Percentiles rank a stretch among this genome's conserved stretches.
Conservation (phyloP, 1,139 yeast species). For the Sugiyamaella xylanicola region DNA sequence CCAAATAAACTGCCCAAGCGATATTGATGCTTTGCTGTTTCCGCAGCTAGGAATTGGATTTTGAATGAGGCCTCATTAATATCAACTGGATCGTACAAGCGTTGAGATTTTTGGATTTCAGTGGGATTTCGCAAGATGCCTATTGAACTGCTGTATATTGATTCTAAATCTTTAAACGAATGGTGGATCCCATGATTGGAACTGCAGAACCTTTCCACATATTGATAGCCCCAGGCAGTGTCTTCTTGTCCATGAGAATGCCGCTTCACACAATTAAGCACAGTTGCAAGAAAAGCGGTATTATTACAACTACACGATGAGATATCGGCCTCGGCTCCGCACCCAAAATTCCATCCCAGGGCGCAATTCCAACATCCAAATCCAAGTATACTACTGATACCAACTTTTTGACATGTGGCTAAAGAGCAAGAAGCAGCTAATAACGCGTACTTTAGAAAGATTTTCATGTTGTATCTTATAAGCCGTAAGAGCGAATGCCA, state of each 20-base stretch:
- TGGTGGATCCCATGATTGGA: slow-evolving; percentile 25
- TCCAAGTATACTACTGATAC: slow-evolving; percentile 32
- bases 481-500: slow-evolving; percentile 1
- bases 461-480: neutral
- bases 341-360: slow-evolving; percentile 30
- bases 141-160: slow-evolving; percentile 22
- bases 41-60: slow-evolving; percentile 28
- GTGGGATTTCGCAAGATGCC: slow-evolving; percentile 22
- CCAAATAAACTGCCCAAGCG: slow-evolving; percentile 27
- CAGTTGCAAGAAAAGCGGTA: slow-evolving; percentile 31
- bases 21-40: slow-evolving; percentile 29
- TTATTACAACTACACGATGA: slow-evolving; percentile 30
- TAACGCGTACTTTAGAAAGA: too few species aligned
- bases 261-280: slow-evolving; percentile 29
- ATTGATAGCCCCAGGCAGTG: slow-evolving; percentile 27
- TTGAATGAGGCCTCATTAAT: slow-evolving; percentile 23
- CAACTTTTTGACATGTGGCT: slow-evolving; percentile 26
- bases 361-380: slow-evolving; percentile 36
- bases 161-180: slow-evolving; percentile 24
- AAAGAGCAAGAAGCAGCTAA: neutral
- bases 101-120: slow-evolving; percentile 11
- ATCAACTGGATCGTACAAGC: slow-evolving; percentile 25
- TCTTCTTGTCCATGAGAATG: slow-evolving; percentile 30
- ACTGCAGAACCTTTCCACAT: slow-evolving; percentile 28
- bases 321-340: slow-evolving; percentile 22